Evolutionary conservation across 768 basidiomycete genomes (phyloP), one percentile per base, ranked within the genome.

Genomic region (Leccinum boreale): DNA sequence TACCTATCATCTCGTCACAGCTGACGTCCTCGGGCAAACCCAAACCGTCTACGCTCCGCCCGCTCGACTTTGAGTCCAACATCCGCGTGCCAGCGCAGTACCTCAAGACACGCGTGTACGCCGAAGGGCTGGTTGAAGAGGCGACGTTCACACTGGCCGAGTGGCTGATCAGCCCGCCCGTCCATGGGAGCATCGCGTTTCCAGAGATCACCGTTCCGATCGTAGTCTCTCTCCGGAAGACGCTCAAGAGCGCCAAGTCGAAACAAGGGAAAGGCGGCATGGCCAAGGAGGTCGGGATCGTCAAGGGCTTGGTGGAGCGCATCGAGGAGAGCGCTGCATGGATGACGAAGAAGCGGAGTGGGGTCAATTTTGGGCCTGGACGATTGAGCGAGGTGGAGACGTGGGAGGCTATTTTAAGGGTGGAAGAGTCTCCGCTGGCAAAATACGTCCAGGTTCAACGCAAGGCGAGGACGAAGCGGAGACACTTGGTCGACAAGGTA

Each of bases 61-160:
- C 95, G 2, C 80, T 98, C 50, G 94, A 98, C 73, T 80, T 97
- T 58, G 92, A 96, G 50, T 84, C 88, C 36, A 79, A 86, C 58
- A 91, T 99, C 66, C 89, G 93, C 24, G 85, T 87, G 33, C 94
- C 96, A 0, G 86, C 89, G 49, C 86, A 92, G 65, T 98, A 98
- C 73, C 77, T 90, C 52, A 89, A 87, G 66, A 98, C 96, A 2
- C 85, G 89, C 4, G 84, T 96, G 24, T 94, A 94, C 70, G 77
- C 81, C 49, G 95, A 97, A 66, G 86, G 84, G 1, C 73, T 97
- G 42, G 79, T 85, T 3, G 95, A 98, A 53, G 97, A 98, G 72
- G 75, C 87, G 15, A 71, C 80, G 5, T 96, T 84, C 73, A 73
- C 92, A 26, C 78, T 96, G 23, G 86, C 86, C 1, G 93, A 94